A percentile compares a stretch with the other conserved stretches of the same genome.
Evolutionary conservation across 2,329 filamentous ascomycete genomes (phyloP).

Genomic region (Epichloe uncinata): DNA sequence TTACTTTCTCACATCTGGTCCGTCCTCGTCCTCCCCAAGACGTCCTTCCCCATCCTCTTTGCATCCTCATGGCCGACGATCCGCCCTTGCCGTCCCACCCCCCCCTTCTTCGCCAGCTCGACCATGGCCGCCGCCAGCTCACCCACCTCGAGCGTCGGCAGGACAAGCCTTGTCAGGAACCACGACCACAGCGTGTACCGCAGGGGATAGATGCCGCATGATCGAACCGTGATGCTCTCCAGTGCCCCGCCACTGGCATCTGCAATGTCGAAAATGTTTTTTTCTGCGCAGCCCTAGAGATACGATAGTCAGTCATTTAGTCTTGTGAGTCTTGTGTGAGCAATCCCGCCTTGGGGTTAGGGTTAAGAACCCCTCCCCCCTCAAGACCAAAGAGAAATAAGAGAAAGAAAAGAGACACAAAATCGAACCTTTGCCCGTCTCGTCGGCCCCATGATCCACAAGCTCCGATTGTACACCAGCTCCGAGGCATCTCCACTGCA

Average conservation of each 20-base stretch:
- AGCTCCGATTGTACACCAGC: conserved; percentile 2
- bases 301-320: not conserved
- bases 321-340: no score
- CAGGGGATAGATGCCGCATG: not conserved
- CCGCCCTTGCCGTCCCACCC: not conserved
- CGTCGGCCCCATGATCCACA: conserved; percentile 4
- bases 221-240: conserved; percentile 1
- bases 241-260: not conserved
- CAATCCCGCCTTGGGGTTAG: no score
- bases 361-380: no score
- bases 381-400: not conserved
- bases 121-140: conserved; percentile 1
- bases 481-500: conserved; percentile 2
- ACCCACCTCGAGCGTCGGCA: conserved; percentile 1
- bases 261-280: conserved; percentile 1
- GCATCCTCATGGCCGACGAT: not conserved
- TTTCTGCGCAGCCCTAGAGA: conserved; percentile 1
- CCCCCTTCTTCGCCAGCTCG: not conserved
- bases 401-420: not conserved
- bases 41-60: not conserved
- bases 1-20: not conserved
- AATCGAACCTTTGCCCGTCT: conserved; percentile 1
- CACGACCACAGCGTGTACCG: not conserved
- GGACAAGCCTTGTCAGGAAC: conserved; percentile 2
- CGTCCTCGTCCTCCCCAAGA: not conserved